phyloP scores from a whole-genome alignment of 129 eudicot genomes.

The carrot (Daucus carota) region DH1_v3.0 NC_030384.2:34624501-34625000 shows the following conservation, averaged over 20 bases:
- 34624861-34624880: no score
- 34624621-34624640: background rate
- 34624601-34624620: background rate
- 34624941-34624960: no score
- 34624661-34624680: background rate
- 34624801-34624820: no score
- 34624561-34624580: background rate
- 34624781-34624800: background rate
- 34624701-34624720: background rate
- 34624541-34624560: background rate
- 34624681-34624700: background rate
- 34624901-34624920: no score
- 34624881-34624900: no score
- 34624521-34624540: background rate
- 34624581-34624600: background rate
- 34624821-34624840: no score
- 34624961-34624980: no score
- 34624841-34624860: no score
- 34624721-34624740: background rate
- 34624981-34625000: no score
- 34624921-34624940: no score
- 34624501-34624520: background rate
- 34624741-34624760: background rate
- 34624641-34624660: background rate
- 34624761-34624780: background rate